These are phyloP conservation scores for Endoconidiophora laricicola DNA, from an alignment of 2,329 filamentous ascomycete genomes.

Conservation along the genomic window DNA sequence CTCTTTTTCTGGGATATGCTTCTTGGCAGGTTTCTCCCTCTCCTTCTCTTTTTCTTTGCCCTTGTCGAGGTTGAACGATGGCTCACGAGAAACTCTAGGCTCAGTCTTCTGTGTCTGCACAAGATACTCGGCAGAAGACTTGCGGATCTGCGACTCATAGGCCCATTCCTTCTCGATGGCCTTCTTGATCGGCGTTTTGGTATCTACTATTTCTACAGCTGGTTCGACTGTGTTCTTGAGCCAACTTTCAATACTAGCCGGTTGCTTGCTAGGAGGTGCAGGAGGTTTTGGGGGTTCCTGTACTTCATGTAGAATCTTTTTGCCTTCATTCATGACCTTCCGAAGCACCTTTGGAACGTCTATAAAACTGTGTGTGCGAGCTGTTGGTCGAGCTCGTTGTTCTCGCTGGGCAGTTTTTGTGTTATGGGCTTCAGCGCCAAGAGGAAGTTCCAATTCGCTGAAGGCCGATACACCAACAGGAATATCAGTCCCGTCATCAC, in stretches of 20 bases:
- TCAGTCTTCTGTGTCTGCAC: neutral
- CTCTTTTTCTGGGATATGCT: conserved; percentile 2
- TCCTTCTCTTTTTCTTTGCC: conserved; percentile 15
- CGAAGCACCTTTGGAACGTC: conserved; percentile 46
- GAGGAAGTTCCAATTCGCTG: conserved; percentile 42
- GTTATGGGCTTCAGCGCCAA: conserved; percentile 29
- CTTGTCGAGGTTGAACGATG: neutral
- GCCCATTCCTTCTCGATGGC: conserved; percentile 21
- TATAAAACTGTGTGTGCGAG: conserved; percentile 39
- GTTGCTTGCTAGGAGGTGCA: conserved; percentile 28
- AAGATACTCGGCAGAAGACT: conserved; percentile 5
- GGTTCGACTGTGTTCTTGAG: conserved; percentile 45
- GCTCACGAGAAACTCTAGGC: neutral
- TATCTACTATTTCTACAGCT: conserved; percentile 30
- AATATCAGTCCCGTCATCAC: conserved; percentile 28
- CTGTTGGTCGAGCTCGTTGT: conserved; percentile 23
- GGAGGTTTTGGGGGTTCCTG: conserved; percentile 35
- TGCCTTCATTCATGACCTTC: conserved; percentile 46
- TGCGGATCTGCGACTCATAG: conserved; percentile 12
- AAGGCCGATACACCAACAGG: conserved; percentile 51
- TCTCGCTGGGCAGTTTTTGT: conserved; percentile 21
- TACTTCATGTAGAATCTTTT: conserved; percentile 46
- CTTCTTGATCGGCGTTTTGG: conserved; percentile 18
- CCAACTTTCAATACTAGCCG: conserved; percentile 48
- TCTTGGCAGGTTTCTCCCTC: conserved; percentile 1